Conservation (phyloP, 2,329 filamentous ascomycete genomes). For the Chrysosporium queenslandicum region DNA sequence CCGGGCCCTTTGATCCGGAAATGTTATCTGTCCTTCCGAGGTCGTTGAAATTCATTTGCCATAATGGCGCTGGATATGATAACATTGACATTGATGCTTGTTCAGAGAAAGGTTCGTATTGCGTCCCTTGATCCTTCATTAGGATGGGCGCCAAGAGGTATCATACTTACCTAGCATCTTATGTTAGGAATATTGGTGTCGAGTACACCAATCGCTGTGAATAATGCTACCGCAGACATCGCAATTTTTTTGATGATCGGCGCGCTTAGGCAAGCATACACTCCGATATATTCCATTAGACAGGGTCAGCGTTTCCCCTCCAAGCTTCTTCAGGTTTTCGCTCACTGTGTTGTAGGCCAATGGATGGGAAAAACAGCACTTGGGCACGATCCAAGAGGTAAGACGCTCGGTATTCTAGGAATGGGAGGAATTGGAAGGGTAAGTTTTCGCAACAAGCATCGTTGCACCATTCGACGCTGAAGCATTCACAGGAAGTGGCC, state of each 20-base stretch:
- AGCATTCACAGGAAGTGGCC: constrained; percentile 34
- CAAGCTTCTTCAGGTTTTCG: not conserved
- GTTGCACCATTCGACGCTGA: not conserved
- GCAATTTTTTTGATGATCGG: constrained; percentile 42
- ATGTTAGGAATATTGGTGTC: constrained; percentile 32
- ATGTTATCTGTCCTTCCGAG: constrained; percentile 38
- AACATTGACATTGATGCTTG: constrained; percentile 49
- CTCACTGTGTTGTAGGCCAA: constrained; percentile 22
- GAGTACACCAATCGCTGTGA: constrained; percentile 39
- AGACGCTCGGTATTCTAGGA: constrained; percentile 38
- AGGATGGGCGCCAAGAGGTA: not conserved
- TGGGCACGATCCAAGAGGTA: constrained; percentile 39
- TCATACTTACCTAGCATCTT: not conserved
- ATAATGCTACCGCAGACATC: constrained; percentile 40
- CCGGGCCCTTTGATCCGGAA: constrained; percentile 42
- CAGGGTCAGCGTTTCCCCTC: constrained; percentile 24
- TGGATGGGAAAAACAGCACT: constrained; percentile 36
- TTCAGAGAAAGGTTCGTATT: constrained; percentile 32
- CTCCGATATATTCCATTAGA: constrained; percentile 34
- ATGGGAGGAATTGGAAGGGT: constrained; percentile 42
- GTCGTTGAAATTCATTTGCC: constrained; percentile 42
- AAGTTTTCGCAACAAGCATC: constrained; percentile 16
- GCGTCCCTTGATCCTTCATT: not conserved
- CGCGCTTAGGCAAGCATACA: constrained; percentile 36
- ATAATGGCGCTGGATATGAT: constrained; percentile 52